Percentiles rank a stretch among this genome's conserved stretches.
phyloP scores from a whole-genome alignment of 2,329 filamentous ascomycete genomes.

The Rhexocercosporidium sp. region DNA sequence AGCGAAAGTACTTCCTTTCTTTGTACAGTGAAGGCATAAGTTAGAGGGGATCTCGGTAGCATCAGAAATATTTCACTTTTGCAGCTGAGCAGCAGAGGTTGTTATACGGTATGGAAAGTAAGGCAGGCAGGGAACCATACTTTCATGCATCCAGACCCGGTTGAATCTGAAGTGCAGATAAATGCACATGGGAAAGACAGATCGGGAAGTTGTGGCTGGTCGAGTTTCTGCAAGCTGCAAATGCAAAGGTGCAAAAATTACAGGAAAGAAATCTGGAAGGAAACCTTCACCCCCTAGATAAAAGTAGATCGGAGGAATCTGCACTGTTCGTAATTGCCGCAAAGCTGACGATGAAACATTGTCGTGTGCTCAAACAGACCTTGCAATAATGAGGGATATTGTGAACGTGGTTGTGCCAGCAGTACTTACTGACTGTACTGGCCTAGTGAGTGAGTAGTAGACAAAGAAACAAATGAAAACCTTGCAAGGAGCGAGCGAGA shows the following conservation, averaged over 20 bases:
- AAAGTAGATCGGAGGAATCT: neutral
- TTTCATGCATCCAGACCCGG: neutral
- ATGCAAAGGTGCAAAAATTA: conserved; percentile 9
- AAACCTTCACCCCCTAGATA: no score
- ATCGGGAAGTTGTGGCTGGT: neutral
- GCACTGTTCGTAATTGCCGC: conserved; percentile 10
- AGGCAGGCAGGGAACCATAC: neutral
- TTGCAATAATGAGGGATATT: neutral
- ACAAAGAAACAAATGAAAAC: conserved; percentile 1
- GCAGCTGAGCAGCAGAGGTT: neutral
- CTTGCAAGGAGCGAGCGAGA: neutral
- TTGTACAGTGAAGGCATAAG: neutral
- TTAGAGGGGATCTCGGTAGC: neutral
- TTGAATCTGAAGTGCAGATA: neutral
- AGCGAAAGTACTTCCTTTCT: neutral
- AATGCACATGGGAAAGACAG: neutral
- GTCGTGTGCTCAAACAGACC: conserved; percentile 7
- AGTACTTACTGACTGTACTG: neutral
- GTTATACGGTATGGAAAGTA: no score
- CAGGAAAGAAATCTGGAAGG: neutral
- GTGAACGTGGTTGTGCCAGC: neutral
- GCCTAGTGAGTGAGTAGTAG: neutral
- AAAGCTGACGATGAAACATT: neutral
- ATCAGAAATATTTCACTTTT: neutral
- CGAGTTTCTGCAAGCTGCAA: conserved; percentile 18